Evolutionary conservation across 768 basidiomycete genomes (phyloP).

Genomic region (Brasilioporus rufonigricans): DNA sequence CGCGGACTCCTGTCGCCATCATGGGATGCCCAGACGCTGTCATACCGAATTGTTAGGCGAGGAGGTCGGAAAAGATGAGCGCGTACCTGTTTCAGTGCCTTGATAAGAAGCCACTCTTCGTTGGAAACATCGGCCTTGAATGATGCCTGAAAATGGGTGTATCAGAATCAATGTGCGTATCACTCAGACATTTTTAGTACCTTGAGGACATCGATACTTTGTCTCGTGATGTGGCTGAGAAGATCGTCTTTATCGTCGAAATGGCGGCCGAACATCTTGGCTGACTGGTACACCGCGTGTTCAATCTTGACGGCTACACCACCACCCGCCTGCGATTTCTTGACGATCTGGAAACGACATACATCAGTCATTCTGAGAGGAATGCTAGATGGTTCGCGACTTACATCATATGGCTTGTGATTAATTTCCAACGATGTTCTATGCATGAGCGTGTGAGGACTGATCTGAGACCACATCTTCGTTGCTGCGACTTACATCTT

Average conservation of each 20-base stretch:
- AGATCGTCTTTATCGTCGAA: conserved; percentile 96
- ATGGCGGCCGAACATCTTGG: conserved; percentile 95
- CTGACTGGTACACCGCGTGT: conserved; percentile 91
- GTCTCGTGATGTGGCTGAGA: conserved; percentile 84
- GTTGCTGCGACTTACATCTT: conserved; percentile 68
- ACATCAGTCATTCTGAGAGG: not conserved
- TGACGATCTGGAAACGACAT: conserved; percentile 60
- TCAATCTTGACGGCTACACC: conserved; percentile 99
- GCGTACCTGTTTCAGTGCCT: conserved; percentile 72
- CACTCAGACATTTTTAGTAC: conserved; percentile 33
- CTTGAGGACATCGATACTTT: conserved; percentile 96
- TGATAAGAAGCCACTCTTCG: conserved; percentile 94
- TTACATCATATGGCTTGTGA: conserved; percentile 82
- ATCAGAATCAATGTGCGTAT: conserved; percentile 7
- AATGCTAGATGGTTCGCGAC: conserved; percentile 14
- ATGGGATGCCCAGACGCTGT: conserved; percentile 41
- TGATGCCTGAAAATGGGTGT: conserved; percentile 49
- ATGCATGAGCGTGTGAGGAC: conserved; percentile 1
- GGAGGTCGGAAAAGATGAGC: not conserved
- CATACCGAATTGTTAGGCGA: not conserved
- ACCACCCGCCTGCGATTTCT: conserved; percentile 91
- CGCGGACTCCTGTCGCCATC: conserved; percentile 1
- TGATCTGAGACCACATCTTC: not conserved
- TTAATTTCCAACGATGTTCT: conserved; percentile 98
- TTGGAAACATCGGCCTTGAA: conserved; percentile 88